A percentile compares a stretch with the other conserved stretches of the same genome.
These are phyloP conservation scores for Aspergillus sclerotioniger DNA, from an alignment of 495 filamentous ascomycete genomes.

Conservation along the genomic window DNA sequence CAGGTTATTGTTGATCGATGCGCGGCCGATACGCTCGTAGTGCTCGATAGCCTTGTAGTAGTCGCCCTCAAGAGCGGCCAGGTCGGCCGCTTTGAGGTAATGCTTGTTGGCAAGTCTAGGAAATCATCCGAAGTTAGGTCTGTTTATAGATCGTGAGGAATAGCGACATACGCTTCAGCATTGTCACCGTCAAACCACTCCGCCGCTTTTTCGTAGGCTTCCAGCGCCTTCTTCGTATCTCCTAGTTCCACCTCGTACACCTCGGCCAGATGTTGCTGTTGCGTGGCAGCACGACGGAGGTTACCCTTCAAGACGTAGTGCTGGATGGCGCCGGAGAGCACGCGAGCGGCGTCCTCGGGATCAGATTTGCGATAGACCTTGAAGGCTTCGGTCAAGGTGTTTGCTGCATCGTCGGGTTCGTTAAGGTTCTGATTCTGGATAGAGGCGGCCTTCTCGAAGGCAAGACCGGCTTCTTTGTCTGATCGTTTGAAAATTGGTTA, in stretches of 20 bases:
- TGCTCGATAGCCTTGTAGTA: conserved; percentile 77
- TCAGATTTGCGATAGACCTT: conserved; percentile 81
- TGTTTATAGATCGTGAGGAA: neutral
- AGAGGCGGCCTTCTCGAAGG: conserved; percentile 74
- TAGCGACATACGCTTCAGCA: conserved; percentile 67
- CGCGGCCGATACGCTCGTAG: conserved; percentile 76
- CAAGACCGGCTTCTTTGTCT: conserved; percentile 79
- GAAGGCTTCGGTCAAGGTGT: conserved; percentile 73
- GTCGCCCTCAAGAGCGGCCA: conserved; percentile 74
- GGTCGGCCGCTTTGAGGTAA: conserved; percentile 82
- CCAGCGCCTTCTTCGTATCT: conserved; percentile 71
- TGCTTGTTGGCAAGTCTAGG: conserved; percentile 81
- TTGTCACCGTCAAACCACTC: conserved; percentile 85
- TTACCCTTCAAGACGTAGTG: conserved; percentile 83
- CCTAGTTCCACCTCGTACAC: conserved; percentile 75
- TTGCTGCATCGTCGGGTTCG: conserved; percentile 86
- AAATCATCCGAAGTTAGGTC: conserved; percentile 4
- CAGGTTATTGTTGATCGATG: conserved; percentile 70
- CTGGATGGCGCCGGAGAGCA: conserved; percentile 68
- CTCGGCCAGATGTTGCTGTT: conserved; percentile 83
- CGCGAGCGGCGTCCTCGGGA: conserved; percentile 74
- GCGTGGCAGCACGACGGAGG: conserved; percentile 80
- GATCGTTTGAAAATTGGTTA: neutral
- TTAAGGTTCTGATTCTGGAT: conserved; percentile 75
- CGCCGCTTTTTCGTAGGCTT: conserved; percentile 76